A percentile compares a stretch with the other conserved stretches of the same genome.
Evolutionary conservation across 1,139 yeast species (phyloP).

Genomic region (Candida sanyaensis): DNA sequence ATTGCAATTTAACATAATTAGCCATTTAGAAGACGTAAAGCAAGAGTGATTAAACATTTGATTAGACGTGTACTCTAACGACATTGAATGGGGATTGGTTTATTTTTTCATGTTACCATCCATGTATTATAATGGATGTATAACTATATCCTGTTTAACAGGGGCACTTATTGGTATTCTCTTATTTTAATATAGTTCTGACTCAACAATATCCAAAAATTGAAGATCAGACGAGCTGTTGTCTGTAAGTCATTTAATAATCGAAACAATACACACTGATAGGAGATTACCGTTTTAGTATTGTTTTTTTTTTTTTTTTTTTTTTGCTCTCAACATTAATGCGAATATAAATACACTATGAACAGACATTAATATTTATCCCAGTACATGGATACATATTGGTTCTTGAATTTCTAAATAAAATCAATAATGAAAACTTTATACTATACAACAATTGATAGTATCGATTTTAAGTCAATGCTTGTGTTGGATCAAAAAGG

Average conservation of each 20-base stretch:
- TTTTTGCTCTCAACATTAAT: constrained; percentile 1
- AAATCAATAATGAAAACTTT: constrained; percentile 7
- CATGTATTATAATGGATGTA: constrained; percentile 74
- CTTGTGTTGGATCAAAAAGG: constrained; percentile 22
- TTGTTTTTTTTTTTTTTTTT: no score
- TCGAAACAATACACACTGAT: not conserved
- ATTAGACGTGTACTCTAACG: constrained; percentile 27
- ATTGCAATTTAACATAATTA: constrained; percentile 43
- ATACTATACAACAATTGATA: constrained; percentile 13
- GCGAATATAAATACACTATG: not conserved
- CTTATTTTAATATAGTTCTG: constrained; percentile 35
- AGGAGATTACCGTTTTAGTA: not conserved
- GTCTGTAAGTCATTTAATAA: not conserved
- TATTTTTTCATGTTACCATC: constrained; percentile 68
- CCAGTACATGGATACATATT: no score
- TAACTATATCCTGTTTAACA: constrained; percentile 60
- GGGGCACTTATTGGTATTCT: constrained; percentile 65
- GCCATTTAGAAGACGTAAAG: constrained; percentile 30
- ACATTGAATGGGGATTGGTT: constrained; percentile 62
- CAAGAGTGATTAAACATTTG: constrained; percentile 47
- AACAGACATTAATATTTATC: no score
- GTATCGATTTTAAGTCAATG: constrained; percentile 14
- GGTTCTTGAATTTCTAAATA: no score
- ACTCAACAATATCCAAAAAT: not conserved
- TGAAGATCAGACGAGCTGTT: not conserved